phyloP scores from a whole-genome alignment of 1,139 yeast species.

The Candida dubliniensis region DNA sequence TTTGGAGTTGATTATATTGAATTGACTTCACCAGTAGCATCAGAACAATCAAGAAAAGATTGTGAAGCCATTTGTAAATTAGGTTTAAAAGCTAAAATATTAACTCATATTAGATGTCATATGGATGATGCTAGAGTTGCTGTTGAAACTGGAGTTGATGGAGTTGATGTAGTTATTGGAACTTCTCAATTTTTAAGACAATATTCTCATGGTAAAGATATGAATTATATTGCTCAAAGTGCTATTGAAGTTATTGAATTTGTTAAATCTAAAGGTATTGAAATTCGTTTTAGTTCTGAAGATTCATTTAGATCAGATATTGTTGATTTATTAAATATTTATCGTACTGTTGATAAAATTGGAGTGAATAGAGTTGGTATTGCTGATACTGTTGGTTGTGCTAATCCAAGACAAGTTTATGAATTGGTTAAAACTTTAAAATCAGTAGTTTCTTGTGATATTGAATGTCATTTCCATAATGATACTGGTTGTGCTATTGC shows the following conservation, averaged over 20 bases:
- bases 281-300: constrained; percentile 94
- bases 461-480: constrained; percentile 98
- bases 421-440: constrained; percentile 92
- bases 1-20: constrained; percentile 98
- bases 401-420: constrained; percentile 98
- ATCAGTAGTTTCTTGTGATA: constrained; percentile 93
- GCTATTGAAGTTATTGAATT: constrained; percentile 97
- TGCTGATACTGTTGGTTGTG: constrained; percentile 99
- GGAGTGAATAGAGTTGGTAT: constrained; percentile 99
- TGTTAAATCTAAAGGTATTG: constrained; percentile 95
- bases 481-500: constrained; percentile 99
- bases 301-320: constrained; percentile 97
- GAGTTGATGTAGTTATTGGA: constrained; percentile 98
- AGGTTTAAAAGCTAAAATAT: constrained; percentile 91
- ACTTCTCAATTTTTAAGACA: constrained; percentile 94
- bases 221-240: constrained; percentile 95
- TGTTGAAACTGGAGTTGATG: constrained; percentile 97
- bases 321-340: constrained; percentile 91
- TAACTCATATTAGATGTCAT: constrained; percentile 93
- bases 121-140: constrained; percentile 99
- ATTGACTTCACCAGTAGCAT: constrained; percentile 95
- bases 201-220: constrained; percentile 97
- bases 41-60: constrained; percentile 88
- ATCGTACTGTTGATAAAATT: constrained; percentile 94
- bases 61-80: constrained; percentile 98